Evolutionary conservation across 2,329 filamentous ascomycete genomes (phyloP), one percentile per base, ranked within the genome.

Genomic region (Emydomyces testavorans): DNA sequence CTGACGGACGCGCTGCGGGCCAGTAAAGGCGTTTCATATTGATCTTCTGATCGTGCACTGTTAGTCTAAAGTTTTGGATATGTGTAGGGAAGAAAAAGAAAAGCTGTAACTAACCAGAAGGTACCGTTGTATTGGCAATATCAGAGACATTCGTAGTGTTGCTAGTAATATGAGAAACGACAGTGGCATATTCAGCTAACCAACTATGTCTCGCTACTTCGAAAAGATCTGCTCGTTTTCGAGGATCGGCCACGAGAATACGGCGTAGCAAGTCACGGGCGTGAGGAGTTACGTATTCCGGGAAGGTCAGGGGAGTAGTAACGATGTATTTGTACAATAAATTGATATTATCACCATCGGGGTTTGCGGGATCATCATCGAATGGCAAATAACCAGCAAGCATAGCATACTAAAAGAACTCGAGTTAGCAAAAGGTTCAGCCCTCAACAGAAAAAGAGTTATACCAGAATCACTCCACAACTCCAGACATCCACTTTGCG

Each of bases 401-500:
- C 92, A 98, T 98, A 50, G 92, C 92, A 65, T 98, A 98, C 89
- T 96, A 60, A n/a, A 60, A 51, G 42, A 40, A 32, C 36, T 37
- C 46, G 13, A 20, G 28, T 50, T 48, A 47, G 43, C 28, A 50
- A 43, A 15, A 49, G 39, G 15, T 36, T 31, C 38, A 44, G 32
- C n/a, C 15, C 16, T 2, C 6, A 20, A 5, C n/a, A 21, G 15
- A 44, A 53, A 16, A 8, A 7, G 24, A 23, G 15, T 13, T 86
- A 69, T 76, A 95, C 90, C 76, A 98, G 66, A 61, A 98, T 98
- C 32, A 98, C 92, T 68, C 92, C 92, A 64, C 92, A 98, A 66
- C 92, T 96, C 92, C 92, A 98, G 29, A 98, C 92, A 62, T 98
- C 92, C 21, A 98, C 92, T 67, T 98, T 98, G 45, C 90, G 81